phyloP scores from a whole-genome alignment of 2,329 filamentous ascomycete genomes.

The Fusarium vanettenii region DNA sequence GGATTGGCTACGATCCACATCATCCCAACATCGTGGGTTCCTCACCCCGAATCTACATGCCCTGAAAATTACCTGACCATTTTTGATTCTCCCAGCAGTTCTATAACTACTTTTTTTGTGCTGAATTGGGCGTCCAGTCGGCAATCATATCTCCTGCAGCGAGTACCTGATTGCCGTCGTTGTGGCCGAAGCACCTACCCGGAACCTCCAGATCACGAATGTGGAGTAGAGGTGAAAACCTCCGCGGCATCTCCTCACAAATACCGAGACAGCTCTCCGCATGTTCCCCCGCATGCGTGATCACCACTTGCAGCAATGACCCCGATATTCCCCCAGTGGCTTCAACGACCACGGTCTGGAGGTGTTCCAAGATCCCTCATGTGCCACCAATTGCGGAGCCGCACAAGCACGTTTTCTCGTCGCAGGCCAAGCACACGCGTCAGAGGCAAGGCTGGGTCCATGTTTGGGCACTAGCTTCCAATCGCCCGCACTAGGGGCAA shows the following conservation, averaged over 20 bases:
- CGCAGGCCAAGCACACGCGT: neutral
- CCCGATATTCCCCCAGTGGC: neutral
- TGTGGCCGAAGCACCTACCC: neutral
- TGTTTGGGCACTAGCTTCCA: neutral
- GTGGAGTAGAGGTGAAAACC: neutral
- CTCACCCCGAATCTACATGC: neutral
- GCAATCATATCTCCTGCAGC: neutral
- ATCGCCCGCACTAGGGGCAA: neutral
- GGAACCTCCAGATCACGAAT: neutral
- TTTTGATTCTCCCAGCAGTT: neutral
- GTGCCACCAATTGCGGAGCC: neutral
- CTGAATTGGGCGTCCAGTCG: neutral
- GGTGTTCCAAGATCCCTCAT: neutral
- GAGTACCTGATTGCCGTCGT: neutral
- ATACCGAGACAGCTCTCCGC: neutral
- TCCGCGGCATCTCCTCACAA: neutral
- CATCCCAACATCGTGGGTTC: neutral
- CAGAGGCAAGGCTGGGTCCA: neutral
- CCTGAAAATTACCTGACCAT: neutral
- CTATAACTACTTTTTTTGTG: neutral
- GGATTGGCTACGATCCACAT: neutral
- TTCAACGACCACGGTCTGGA: neutral
- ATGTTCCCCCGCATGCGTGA: neutral
- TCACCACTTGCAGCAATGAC: neutral
- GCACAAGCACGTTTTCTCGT: neutral